Evolutionary conservation across 768 basidiomycete genomes (phyloP).

Genomic region (Tylopilus vinaceipallidus): DNA sequence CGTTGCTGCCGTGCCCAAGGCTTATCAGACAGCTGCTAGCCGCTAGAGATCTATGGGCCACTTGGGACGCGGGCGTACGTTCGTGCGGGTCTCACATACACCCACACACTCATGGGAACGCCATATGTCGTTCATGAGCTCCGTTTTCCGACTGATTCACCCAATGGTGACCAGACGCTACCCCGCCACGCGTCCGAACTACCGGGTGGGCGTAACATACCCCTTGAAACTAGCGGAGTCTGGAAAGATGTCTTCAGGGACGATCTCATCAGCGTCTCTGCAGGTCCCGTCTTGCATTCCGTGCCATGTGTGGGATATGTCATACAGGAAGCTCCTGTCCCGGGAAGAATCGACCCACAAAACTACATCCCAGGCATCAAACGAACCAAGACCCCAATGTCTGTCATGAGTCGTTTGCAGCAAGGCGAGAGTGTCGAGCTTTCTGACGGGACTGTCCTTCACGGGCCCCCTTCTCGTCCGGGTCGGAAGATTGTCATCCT

Average conservation of each 20-base stretch:
- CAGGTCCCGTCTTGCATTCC: constrained; percentile 77
- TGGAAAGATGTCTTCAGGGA: constrained; percentile 69
- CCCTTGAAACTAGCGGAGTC: constrained; percentile 50
- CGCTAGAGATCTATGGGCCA: constrained; percentile 84
- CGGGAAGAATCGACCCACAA: constrained; percentile 73
- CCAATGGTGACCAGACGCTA: constrained; percentile 46
- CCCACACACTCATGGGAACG: constrained; percentile 61
- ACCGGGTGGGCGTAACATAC: constrained; percentile 60
- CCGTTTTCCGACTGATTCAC: constrained; percentile 58
- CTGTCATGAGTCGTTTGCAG: constrained; percentile 64
- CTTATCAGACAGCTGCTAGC: constrained; percentile 37
- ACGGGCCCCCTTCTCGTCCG: constrained; percentile 59
- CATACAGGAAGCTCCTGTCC: constrained; percentile 63
- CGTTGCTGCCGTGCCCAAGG: not conserved
- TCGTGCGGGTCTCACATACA: constrained; percentile 63
- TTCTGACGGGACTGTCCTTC: constrained; percentile 68
- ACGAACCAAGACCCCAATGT: constrained; percentile 67
- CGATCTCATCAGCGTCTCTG: constrained; percentile 58
- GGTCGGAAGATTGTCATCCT: constrained; percentile 80
- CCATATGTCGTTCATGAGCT: constrained; percentile 86
- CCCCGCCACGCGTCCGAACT: constrained; percentile 54
- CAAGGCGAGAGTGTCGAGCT: constrained; percentile 62
- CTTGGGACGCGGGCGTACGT: constrained; percentile 80
- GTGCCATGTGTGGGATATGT: constrained; percentile 82
- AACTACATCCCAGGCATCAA: constrained; percentile 67